phyloP scores from a whole-genome alignment of 2,329 filamentous ascomycete genomes.

The Fusarium caatingaense region DNA sequence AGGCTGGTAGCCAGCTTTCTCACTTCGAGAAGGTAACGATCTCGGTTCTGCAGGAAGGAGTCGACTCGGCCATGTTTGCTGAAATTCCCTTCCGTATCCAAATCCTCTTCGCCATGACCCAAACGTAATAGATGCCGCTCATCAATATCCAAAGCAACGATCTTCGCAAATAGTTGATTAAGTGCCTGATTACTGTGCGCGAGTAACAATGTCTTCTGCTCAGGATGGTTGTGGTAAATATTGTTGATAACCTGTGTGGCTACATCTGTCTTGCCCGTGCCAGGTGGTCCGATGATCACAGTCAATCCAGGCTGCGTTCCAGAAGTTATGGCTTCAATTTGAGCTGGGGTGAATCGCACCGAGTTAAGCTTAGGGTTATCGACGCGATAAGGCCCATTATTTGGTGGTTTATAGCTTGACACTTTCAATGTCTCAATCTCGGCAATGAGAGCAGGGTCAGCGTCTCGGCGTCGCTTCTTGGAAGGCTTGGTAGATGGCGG shows the following conservation, averaged over 20 bases:
- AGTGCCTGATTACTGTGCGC: slow-evolving; percentile 98
- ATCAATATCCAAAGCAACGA: slow-evolving; percentile 95
- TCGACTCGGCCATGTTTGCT: slow-evolving; percentile 96
- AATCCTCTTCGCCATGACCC: slow-evolving; percentile 94
- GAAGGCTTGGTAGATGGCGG: slow-evolving; percentile 68
- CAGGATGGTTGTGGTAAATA: slow-evolving; percentile 97
- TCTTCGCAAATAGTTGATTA: slow-evolving; percentile 98
- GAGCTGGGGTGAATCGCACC: slow-evolving; percentile 89
- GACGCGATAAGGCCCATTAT: slow-evolving; percentile 88
- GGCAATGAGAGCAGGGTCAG: slow-evolving; percentile 71
- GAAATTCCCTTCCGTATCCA: slow-evolving; percentile 86
- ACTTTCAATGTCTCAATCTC: slow-evolving; percentile 79
- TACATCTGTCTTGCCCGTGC: slow-evolving; percentile 99
- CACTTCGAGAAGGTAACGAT: slow-evolving; percentile 82
- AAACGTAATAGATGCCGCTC: slow-evolving; percentile 91
- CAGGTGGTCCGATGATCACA: slow-evolving; percentile 92
- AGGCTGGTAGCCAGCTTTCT: slow-evolving; percentile 87
- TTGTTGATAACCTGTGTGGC: slow-evolving; percentile 99
- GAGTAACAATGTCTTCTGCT: slow-evolving; percentile 89
- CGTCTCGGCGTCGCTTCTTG: slow-evolving; percentile 89
- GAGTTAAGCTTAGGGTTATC: slow-evolving; percentile 85
- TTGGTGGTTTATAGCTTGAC: slow-evolving; percentile 89
- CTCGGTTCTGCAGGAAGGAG: slow-evolving; percentile 90
- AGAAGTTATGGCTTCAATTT: slow-evolving; percentile 92
- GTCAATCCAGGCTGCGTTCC: slow-evolving; percentile 95